Evolutionary conservation across 257 asterid genomes (phyloP).

Genomic region (Solanum chiquidenum): DNA sequence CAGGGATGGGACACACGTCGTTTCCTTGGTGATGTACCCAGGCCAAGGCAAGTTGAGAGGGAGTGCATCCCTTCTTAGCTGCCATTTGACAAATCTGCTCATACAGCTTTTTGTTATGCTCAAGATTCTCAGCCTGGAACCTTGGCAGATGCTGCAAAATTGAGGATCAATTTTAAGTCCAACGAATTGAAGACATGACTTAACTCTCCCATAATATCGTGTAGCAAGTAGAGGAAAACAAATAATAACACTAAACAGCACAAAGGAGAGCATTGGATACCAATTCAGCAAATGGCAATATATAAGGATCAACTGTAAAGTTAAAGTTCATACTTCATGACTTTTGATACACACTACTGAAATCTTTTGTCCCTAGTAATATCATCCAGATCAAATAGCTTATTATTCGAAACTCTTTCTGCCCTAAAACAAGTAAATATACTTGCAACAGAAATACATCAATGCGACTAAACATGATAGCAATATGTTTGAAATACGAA

Average conservation of each 20-base stretch:
- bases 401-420: not conserved
- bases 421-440: not conserved
- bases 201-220: not conserved
- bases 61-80: conserved; percentile 6
- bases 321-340: not conserved
- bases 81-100: conserved; percentile 6
- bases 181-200: not conserved
- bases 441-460: not conserved
- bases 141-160: conserved; percentile 10
- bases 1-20: conserved; percentile 9
- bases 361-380: not conserved
- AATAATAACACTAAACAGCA: not conserved
- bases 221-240: not conserved
- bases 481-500: not conserved
- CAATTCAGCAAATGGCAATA: not conserved
- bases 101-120: not conserved
- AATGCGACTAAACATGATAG: not conserved
- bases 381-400: not conserved
- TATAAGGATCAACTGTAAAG: not conserved
- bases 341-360: not conserved
- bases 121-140: conserved; percentile 1
- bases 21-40: conserved; percentile 19
- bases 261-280: not conserved
- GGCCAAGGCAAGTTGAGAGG: conserved; percentile 12
- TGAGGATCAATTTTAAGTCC: not conserved